Conservation (phyloP, 352 stramenopile species). For the Globisporangium solare region DNA sequence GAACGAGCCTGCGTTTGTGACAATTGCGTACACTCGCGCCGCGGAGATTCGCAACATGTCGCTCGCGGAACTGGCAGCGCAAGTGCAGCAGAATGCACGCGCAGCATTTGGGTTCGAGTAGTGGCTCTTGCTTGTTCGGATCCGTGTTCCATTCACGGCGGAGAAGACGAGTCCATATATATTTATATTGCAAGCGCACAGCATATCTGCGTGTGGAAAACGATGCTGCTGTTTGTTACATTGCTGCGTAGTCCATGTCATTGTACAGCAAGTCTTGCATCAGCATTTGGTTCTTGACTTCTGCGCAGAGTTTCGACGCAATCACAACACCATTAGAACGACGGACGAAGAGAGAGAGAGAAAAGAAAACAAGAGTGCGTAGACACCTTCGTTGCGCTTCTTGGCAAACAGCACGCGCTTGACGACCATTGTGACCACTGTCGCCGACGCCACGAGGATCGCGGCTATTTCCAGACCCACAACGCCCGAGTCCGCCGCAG, state of each 20-base stretch:
- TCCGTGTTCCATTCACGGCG: background rate
- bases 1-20: slow-evolving; percentile 55
- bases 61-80: slow-evolving; percentile 26
- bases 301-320: background rate
- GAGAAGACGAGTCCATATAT: too few species aligned
- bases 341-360: too few species aligned
- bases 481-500: too few species aligned
- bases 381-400: too few species aligned
- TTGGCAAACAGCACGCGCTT: too few species aligned
- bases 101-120: slow-evolving; percentile 27
- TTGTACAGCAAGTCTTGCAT: slow-evolving; percentile 56
- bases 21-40: slow-evolving; percentile 37
- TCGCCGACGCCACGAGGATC: too few species aligned
- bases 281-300: slow-evolving; percentile 25
- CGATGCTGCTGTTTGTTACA: slow-evolving; percentile 31
- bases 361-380: too few species aligned
- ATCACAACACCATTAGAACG: background rate
- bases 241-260: slow-evolving; percentile 76
- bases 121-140: slow-evolving; percentile 1
- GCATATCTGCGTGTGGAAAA: slow-evolving; percentile 3
- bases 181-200: background rate
- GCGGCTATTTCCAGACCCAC: too few species aligned
- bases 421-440: too few species aligned
- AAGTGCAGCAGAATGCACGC: slow-evolving; percentile 35
- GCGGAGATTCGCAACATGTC: slow-evolving; percentile 31